These are phyloP conservation scores for Rhizopogon parksii DNA, from an alignment of 1,284 basidiomycete species.

Conservation along the genomic window DNA sequence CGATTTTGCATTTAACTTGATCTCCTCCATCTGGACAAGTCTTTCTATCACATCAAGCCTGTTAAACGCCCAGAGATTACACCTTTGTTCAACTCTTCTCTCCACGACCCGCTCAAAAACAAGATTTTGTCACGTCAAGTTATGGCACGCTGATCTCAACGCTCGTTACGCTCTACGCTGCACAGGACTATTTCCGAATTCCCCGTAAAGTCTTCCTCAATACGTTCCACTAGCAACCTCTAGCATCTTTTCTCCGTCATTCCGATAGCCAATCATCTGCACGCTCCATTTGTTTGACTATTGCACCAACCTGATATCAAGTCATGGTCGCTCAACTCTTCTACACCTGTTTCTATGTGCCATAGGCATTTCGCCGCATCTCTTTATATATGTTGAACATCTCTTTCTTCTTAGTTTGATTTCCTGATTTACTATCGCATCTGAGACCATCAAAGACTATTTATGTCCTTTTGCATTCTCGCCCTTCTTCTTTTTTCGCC, in stretches of 20 bases:
- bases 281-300: conserved; percentile 29
- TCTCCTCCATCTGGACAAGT: conserved; percentile 8
- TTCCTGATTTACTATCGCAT: conserved; percentile 28
- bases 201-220: conserved; percentile 5
- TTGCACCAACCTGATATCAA: conserved; percentile 10
- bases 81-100: conserved; percentile 7
- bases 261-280: conserved; percentile 16
- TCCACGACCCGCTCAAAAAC: conserved; percentile 10
- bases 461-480: conserved; percentile 28
- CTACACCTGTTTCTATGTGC: conserved; percentile 23
- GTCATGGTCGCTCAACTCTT: conserved; percentile 4
- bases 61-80: background rate
- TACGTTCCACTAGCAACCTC: conserved; percentile 12
- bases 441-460: conserved; percentile 20
- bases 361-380: conserved; percentile 25
- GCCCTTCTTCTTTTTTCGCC: conserved; percentile 4
- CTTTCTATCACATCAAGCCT: background rate
- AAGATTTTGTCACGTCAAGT: conserved; percentile 8
- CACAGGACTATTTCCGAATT: conserved; percentile 5
- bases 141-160: conserved; percentile 13
- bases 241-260: conserved; percentile 13
- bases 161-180: conserved; percentile 12
- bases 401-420: conserved; percentile 3
- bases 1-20: conserved; percentile 7
- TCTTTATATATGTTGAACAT: conserved; percentile 14